These are phyloP conservation scores for Nemania bipapillata DNA, from an alignment of 2,329 filamentous ascomycete species.

Conservation along the genomic window DNA sequence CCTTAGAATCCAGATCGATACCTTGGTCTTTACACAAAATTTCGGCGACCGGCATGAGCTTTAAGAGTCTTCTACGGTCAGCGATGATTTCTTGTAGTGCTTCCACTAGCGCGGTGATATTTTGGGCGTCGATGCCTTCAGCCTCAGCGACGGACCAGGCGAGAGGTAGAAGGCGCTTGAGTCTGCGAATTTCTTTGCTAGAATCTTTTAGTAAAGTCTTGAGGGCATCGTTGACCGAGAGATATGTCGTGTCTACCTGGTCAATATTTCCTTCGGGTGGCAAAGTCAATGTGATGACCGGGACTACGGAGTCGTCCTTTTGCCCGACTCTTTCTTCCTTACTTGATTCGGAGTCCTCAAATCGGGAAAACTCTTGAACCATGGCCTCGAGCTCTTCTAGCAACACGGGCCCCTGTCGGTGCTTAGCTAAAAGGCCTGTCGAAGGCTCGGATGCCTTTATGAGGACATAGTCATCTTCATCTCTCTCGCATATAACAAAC, in stretches of 20 bases:
- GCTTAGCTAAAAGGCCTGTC: constrained; percentile 20
- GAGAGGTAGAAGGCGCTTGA: constrained; percentile 30
- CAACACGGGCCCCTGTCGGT: constrained; percentile 33
- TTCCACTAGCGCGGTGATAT: constrained; percentile 20
- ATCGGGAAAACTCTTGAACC: constrained; percentile 35
- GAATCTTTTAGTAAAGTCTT: not conserved
- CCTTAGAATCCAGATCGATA: constrained; percentile 2
- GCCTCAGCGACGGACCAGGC: constrained; percentile 38
- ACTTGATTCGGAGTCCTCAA: constrained; percentile 21
- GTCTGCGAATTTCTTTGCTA: constrained; percentile 1
- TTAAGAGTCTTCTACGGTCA: constrained; percentile 35
- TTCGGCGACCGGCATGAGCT: constrained; percentile 39
- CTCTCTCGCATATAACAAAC: constrained; percentile 1
- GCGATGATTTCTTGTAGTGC: constrained; percentile 38
- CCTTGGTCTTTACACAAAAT: constrained; percentile 41
- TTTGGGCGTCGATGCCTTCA: constrained; percentile 28
- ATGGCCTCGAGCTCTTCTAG: not conserved
- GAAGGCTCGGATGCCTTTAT: not conserved
- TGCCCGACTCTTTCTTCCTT: not conserved
- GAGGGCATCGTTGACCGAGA: constrained; percentile 7
- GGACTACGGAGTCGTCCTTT: constrained; percentile 8
- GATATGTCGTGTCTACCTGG: not conserved
- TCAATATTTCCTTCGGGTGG: constrained; percentile 24
- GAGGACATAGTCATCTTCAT: not conserved
- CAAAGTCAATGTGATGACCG: constrained; percentile 25